Evolutionary conservation across 163 green algal genomes (phyloP), one percentile per base, ranked within the genome.

Genomic region (Scenedesmus sp.): DNA sequence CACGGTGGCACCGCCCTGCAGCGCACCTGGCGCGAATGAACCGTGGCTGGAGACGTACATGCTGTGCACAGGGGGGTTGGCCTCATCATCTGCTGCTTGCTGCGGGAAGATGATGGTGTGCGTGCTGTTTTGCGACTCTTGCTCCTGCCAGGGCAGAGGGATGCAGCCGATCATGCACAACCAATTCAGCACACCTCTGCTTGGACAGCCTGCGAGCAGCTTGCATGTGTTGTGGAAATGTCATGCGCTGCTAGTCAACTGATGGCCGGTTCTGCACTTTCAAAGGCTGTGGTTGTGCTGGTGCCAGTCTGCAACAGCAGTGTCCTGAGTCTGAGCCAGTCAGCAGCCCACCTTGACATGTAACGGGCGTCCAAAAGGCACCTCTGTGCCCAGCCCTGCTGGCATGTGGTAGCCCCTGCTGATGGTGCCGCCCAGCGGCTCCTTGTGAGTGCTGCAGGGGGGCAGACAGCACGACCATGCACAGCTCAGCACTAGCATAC

Each of bases 401-500:
- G 96, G 96, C 2, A 98, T 93, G 0, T 92, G 89, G 73, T 96
- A 93, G 1, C 96, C 96, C 2, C 96, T 93, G 53, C 91, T 78
- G 56, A 94, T 95, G n/a, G 80, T 83, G 44, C 88, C 87, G 4
- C 96, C 96, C 18, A 98, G 92, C 3, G 96, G 96, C 87, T 98
- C 96, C 15, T 92, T 90, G 85, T 94, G 93, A 1, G 88, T 93
- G 68, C 93, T 96, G 93, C 78, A 85, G 46, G 61, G 68, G 30
- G 12, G 80, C 80, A 46, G 15, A 42, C 68, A 90, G 56, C 80
- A 35, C 26, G 18, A 22, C 12, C 30, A 73, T 5, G 4, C 26
- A 73, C 1, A 24, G 24, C 33, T 43, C 22, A 86, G n/a, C 43
- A 61, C 10, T 9, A 40, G 3, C 43, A 42, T 15, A n/a, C 44